Evolutionary conservation across 108 stramenopile species (phyloP).

Genomic region (Skeletonema tropicum): DNA sequence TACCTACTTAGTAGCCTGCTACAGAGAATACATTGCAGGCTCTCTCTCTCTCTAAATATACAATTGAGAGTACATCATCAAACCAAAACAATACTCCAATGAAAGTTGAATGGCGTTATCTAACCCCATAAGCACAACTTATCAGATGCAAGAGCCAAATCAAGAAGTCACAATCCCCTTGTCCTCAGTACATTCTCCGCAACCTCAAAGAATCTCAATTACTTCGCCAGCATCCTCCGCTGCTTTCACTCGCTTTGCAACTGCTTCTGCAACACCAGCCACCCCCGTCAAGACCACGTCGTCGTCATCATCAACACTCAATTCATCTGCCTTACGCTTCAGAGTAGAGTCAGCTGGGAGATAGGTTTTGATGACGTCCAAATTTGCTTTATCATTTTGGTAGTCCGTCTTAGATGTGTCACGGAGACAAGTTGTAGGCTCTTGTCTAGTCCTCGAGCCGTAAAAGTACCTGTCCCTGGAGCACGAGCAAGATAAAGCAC

Average conservation of each 20-base stretch:
- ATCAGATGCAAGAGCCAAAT: background rate
- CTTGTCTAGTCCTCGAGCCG: background rate
- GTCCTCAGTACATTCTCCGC: background rate
- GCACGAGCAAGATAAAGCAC: background rate
- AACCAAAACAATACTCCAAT: no score
- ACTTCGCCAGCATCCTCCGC: constrained; percentile 4
- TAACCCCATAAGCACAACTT: no score
- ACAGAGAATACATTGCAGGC: no score
- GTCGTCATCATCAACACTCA: background rate
- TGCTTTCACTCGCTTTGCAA: constrained; percentile 5
- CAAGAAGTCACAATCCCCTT: background rate
- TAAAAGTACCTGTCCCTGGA: no score
- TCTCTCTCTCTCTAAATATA: no score
- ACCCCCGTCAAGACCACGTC: background rate
- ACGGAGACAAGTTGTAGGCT: background rate
- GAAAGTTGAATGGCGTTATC: no score
- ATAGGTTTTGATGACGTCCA: background rate
- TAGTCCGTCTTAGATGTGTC: background rate
- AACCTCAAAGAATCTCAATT: constrained; percentile 2
- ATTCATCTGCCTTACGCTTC: constrained; percentile 1
- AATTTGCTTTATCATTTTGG: background rate
- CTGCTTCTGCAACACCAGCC: background rate
- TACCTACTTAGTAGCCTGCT: no score
- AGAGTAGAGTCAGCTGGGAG: background rate
- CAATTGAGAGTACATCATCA: no score